Conservation (phyloP, 257 asterid genomes). For the Capsicum chinense region DNA sequence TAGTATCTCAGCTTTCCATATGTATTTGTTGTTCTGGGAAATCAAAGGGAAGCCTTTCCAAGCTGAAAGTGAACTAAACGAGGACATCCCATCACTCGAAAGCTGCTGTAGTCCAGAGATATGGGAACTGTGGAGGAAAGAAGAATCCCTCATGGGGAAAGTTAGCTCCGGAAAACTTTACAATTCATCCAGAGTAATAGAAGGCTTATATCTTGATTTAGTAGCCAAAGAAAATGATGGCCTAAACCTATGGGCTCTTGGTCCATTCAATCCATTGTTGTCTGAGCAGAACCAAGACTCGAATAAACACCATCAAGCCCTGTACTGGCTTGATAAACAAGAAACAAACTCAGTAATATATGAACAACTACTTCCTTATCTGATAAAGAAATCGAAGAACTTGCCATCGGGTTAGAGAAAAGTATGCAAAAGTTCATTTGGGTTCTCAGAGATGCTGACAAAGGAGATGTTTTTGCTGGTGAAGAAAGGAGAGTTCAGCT, state of each 20-base stretch:
- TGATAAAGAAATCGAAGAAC: constrained; percentile 33
- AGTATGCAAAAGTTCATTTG: constrained; percentile 39
- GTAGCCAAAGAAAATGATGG: not conserved
- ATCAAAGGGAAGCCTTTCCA: constrained; percentile 25
- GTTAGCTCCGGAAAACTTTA: constrained; percentile 29
- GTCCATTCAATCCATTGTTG: constrained; percentile 41
- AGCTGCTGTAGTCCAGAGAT: constrained; percentile 1
- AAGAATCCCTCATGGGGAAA: not conserved
- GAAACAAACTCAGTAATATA: constrained; percentile 36
- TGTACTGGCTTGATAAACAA: constrained; percentile 43
- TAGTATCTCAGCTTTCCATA: constrained; percentile 31
- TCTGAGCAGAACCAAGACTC: not conserved
- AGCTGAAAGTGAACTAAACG: constrained; percentile 20
- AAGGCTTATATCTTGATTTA: constrained; percentile 38
- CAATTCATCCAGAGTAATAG: constrained; percentile 39
- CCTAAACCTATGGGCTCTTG: constrained; percentile 36
- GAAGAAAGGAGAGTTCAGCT: constrained; percentile 28
- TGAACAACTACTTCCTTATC: constrained; percentile 36
- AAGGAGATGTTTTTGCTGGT: constrained; percentile 36
- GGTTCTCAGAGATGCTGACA: constrained; percentile 42
- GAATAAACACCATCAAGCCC: constrained; percentile 10
- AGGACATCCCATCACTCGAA: constrained; percentile 1
- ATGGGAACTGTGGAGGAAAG: not conserved
- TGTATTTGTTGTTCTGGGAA: not conserved
- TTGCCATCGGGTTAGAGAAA: constrained; percentile 37